Conservation (phyloP, 805 yeast species). For the Hanseniaspora singularis region DNA sequence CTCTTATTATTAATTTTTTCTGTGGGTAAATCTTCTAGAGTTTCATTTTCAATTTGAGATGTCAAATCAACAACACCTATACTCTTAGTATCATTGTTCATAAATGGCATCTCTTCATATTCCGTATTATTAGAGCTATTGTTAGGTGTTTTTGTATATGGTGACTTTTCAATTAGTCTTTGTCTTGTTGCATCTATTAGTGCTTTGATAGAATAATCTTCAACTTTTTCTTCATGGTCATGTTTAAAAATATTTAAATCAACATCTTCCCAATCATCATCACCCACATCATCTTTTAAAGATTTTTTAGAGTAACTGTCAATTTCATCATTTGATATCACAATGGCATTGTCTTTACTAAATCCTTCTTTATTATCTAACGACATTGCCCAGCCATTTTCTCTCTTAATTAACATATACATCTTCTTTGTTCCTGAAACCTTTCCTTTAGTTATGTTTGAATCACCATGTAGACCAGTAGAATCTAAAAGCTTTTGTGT, state of each 20-base stretch:
- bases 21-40: not conserved
- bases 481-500: constrained; percentile 79
- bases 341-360: constrained; percentile 36
- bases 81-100: no score
- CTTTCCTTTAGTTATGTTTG: constrained; percentile 34
- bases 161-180: constrained; percentile 6
- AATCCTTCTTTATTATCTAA: constrained; percentile 38
- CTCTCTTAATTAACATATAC: constrained; percentile 62
- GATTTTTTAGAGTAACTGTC: constrained; percentile 16
- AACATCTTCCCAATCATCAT: constrained; percentile 64
- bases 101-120: no score
- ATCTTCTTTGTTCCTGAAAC: constrained; percentile 73
- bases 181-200: constrained; percentile 23
- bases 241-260: constrained; percentile 27
- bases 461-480: constrained; percentile 55
- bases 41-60: not conserved
- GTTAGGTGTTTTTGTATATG: not conserved
- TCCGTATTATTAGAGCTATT: no score
- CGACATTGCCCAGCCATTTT: constrained; percentile 75
- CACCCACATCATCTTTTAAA: constrained; percentile 29
- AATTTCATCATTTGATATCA: constrained; percentile 16
- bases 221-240: constrained; percentile 20
- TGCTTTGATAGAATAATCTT: constrained; percentile 34
- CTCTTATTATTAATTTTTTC: constrained; percentile 22
- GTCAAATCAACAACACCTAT: not conserved